Percentiles rank a stretch among this genome's conserved stretches.
Conservation (phyloP, 805 yeast genomes). For the Cyberlindnera samutprakarnensis region DNA sequence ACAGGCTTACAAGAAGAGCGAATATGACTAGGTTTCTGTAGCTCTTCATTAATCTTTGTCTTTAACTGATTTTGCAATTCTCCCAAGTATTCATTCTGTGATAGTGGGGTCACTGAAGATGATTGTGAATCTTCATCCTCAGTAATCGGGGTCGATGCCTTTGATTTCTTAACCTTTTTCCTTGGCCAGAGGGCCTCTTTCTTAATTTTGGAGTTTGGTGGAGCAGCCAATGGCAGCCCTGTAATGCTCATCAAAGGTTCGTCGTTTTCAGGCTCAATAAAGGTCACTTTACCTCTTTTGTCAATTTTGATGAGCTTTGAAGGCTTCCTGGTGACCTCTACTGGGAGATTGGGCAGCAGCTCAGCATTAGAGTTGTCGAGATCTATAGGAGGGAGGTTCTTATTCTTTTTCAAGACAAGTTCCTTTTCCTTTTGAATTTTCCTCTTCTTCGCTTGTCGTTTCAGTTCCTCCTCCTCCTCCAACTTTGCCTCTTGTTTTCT, state of each 20-base stretch:
- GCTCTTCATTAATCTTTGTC: conserved; percentile 13
- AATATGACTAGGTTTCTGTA: conserved; percentile 16
- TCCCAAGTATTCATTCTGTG: conserved; percentile 10
- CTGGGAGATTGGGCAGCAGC: no score
- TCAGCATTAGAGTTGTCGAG: no score
- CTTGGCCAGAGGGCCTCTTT: conserved; percentile 49
- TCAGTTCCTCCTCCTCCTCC: no score
- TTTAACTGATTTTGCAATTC: conserved; percentile 5
- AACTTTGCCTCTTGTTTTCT: no score
- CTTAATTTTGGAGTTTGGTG: conserved; percentile 53
- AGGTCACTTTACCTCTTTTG: conserved; percentile 11
- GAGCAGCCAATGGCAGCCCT: conserved; percentile 66
- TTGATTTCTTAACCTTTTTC: conserved; percentile 21
- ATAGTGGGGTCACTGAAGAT: conserved; percentile 1
- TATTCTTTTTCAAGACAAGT: no score
- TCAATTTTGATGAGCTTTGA: no score
- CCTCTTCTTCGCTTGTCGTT: no score
- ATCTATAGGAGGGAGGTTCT: no score
- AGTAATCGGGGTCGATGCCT: conserved; percentile 11
- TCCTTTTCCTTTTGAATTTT: no score
- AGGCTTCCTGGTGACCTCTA: no score
- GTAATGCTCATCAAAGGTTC: conserved; percentile 54
- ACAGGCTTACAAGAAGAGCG: conserved; percentile 9
- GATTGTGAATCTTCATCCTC: conserved; percentile 1
- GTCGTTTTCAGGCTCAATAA: conserved; percentile 12